A percentile compares a stretch with the other conserved stretches of the same genome.
Conservation (phyloP, 2,329 filamentous ascomycete genomes). For the Pseudogymnoascus sp. region DNA sequence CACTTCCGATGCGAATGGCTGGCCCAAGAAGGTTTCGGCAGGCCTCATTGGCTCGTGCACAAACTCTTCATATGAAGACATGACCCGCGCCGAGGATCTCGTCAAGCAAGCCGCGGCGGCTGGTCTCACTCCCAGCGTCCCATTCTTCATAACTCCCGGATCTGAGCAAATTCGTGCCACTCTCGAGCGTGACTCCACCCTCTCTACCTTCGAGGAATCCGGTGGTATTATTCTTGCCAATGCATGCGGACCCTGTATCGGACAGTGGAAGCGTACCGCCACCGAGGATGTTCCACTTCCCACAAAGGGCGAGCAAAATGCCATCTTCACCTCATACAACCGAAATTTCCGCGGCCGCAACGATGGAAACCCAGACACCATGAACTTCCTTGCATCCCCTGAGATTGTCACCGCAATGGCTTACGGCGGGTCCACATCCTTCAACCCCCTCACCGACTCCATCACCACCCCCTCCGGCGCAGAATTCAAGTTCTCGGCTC, state of each 20-base stretch:
- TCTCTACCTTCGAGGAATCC: slow-evolving; percentile 75
- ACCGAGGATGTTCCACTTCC: slow-evolving; percentile 42
- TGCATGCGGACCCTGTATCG: slow-evolving; percentile 88
- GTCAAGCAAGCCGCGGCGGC: slow-evolving; percentile 84
- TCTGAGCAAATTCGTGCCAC: slow-evolving; percentile 96
- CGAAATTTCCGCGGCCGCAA: slow-evolving; percentile 96
- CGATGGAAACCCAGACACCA: slow-evolving; percentile 90
- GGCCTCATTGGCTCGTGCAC: slow-evolving; percentile 97
- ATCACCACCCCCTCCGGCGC: slow-evolving; percentile 72
- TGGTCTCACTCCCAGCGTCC: slow-evolving; percentile 80
- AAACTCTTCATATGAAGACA: slow-evolving; percentile 97
- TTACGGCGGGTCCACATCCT: slow-evolving; percentile 84
- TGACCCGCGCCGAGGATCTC: slow-evolving; percentile 88
- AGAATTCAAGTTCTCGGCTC: slow-evolving; percentile 78
- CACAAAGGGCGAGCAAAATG: slow-evolving; percentile 77
- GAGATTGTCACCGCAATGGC: slow-evolving; percentile 95
- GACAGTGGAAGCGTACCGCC: slow-evolving; percentile 91
- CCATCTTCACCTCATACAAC: slow-evolving; percentile 96
- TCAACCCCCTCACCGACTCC: slow-evolving; percentile 88
- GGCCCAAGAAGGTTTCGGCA: slow-evolving; percentile 85
- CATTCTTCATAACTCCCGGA: slow-evolving; percentile 94
- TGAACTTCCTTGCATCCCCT: slow-evolving; percentile 97
- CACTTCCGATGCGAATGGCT: slow-evolving; percentile 72
- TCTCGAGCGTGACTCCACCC: slow-evolving; percentile 77
- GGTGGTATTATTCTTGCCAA: slow-evolving; percentile 89